Evolutionary conservation across 805 yeast species (phyloP), one percentile per base, ranked within the genome.

Genomic region (Zygoascus tannicola): DNA sequence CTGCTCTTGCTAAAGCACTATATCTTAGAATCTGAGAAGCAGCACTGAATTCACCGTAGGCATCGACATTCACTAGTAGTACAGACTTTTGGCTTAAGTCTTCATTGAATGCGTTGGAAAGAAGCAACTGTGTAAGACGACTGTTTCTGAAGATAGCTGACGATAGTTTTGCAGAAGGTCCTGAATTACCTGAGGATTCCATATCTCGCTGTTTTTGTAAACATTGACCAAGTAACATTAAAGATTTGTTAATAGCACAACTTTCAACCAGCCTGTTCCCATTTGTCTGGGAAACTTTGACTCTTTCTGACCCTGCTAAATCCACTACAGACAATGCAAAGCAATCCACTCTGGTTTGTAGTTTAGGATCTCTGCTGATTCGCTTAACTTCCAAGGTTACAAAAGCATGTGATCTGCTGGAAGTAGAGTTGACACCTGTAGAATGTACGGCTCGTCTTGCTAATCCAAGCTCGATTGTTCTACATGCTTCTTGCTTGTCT

Each of bases 361-460:
- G 38, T 38, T 35, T 43, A 23, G 45, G 44, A 15, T 20, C 22
- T 3, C 15, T 12, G 28, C 22, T 14, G 3, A 60, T 47, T 15
- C 51, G 54, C 40, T 61, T 66, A 4, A 68, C 47, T 45, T 71
- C 71, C 39, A 75, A 61, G 43, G 68, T 65, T 2, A 70, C 59
- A 50, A 75, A 71, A n/a, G 75, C 66, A 50, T 75, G 80, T 1
- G 78, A 74, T 48, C 78, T 64, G 5, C 76, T 69, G 4, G 77
- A 70, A 5, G 58, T 59, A 5, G 50, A 48, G 50, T 74, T 74
- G 44, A 70, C 55, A 34, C 62, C 67, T 0, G 79, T 75, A 3
- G 70, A 49, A 26, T 67, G 62, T 5, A 66, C 68, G 3, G 71
- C 66, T 40, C 74, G 61, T 40, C 68, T 56, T 21, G 56, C 51